Evolutionary conservation across 306 rosid genomes (phyloP), one percentile per base, ranked within the genome.

Genomic region (Cucumis cinereus): DNA sequence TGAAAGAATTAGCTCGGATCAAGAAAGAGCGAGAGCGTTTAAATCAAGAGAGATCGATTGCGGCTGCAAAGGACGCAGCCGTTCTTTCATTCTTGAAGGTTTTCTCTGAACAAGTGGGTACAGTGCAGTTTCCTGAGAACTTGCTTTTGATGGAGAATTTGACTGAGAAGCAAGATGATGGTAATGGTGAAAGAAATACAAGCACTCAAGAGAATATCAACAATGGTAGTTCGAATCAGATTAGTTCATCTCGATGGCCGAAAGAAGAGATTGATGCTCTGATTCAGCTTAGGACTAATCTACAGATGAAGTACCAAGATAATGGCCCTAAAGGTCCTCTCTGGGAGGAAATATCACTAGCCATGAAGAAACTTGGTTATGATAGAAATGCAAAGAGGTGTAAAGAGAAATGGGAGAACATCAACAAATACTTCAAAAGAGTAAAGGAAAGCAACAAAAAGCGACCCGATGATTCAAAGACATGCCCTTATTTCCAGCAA

Each of bases 371-470:
- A 38, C 45, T 84, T 35, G 96, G 98, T 2, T 89, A 89, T 33
- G 68, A 89, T 61, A 78, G 96, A 43, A 93, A 83, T 78, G 82
- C 96, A 1, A 93, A 90, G 89, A 88, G 92, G 79, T 93, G 98
- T 56, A 93, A 93, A 68, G 98, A 93, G 91, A 93, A 93, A 80
- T 93, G 98, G 98, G 98, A 92, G 88, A 92, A 92, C 81, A 92
- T 92, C 79, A 92, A 92, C 88, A 92, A 92, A 50, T 92, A 92
- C 86, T 92, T 84, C 70, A 92, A 91, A 83, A 89, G 91, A 84
- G 88, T 93, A 66, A 93, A 82, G 85, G 95, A 86, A 64, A 88
- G 87, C 77, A 90, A 85, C 76, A 93, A 88, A 84, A 82, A 71
- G 38, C 86, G 89, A 87, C 84, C 92, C 0, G 88, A 76, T 63